Base-by-base conservation (phyloP, 192 early-diverging fungal genomes). In the Linnemannia elongata region DNA sequence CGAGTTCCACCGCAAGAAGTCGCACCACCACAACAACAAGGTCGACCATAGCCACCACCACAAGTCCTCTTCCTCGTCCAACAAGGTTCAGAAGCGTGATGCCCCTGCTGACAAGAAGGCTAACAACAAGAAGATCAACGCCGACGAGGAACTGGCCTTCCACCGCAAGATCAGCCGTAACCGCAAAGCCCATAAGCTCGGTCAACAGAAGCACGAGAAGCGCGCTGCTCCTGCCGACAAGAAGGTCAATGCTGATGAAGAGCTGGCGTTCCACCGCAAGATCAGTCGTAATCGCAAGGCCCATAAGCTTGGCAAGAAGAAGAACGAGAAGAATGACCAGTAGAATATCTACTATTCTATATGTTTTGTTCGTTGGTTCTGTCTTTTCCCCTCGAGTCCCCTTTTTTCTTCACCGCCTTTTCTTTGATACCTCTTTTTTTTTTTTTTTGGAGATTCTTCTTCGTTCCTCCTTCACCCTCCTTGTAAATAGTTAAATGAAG, bases 191-290 rank as follows among this genome's bases (percentile, higher is more conserved):
- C 68, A 44, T 18, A 9, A 6, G 10, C 35, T 85, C 30, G 73
- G 78, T 15, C 72, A 70, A 44, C 39, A 70, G 6, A 60, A 66
- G 54, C 55, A 54, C 36, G 30, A 75, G 36, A 20, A 17, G 38
- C 44, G 44, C 12, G 44, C 44, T 45, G 44, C 13, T 2, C 44
- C 9, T 45, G 44, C 12, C 44, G 9, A 55, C 66, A 83, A 72
- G 74, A 68, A 74, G 47, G 42, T 35, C 41, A 75, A 81, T 6
- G 10, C 41, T 12, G 78, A 78, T 22, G 22, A 66, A 6, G 83
- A 85, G 69, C 33, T 80, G 38, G 78, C 77, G 1, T 85, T 80
- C 75, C 83, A 85, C 69, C 78, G 78, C 54, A 70, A 69, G 49
- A 76, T 85, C 73, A 79, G 77, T 22, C 77, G 83, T 18, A 68